Conservation (phyloP, 2,329 filamentous ascomycete species). For the Dactylellina sp. region DNA sequence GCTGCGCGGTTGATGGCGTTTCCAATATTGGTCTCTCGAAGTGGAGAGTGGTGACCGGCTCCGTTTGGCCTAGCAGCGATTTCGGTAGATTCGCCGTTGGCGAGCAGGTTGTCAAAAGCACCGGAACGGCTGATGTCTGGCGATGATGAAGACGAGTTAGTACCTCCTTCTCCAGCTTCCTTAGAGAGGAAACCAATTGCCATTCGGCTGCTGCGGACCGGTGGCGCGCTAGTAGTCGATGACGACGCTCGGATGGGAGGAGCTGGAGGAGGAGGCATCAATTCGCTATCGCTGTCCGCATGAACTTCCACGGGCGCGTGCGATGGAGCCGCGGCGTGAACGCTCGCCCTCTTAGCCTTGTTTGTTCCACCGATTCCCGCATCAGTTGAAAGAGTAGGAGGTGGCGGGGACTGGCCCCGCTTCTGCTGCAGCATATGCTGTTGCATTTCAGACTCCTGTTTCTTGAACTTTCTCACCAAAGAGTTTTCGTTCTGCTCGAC, state of each 20-base stretch:
- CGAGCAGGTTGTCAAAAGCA: constrained; percentile 27
- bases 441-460: constrained; percentile 71
- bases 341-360: constrained; percentile 49
- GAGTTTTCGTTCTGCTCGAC: constrained; percentile 70
- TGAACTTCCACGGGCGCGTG: constrained; percentile 55
- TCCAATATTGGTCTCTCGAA: constrained; percentile 55
- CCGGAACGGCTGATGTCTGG: constrained; percentile 54
- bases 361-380: constrained; percentile 40
- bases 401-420: constrained; percentile 35
- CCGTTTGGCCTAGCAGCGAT: constrained; percentile 4
- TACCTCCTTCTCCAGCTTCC: constrained; percentile 55
- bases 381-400: constrained; percentile 35
- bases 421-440: constrained; percentile 66
- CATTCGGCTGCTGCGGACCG: constrained; percentile 57
- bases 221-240: constrained; percentile 54
- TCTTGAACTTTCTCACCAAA: constrained; percentile 89
- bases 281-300: constrained; percentile 55
- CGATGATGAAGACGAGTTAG: constrained; percentile 56
- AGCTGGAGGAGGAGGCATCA: constrained; percentile 54
- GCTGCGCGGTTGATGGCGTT: constrained; percentile 50
- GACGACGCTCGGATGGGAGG: constrained; percentile 46
- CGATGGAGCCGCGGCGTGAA: constrained; percentile 34
- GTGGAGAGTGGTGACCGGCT: constrained; percentile 37
- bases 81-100: constrained; percentile 21
- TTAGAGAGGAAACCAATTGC: constrained; percentile 57